Percentiles rank a stretch among this genome's conserved stretches.
Evolutionary conservation across 202 grass and related monocot species (phyloP).

Genomic region (Schoenoplectus tabernaemontani): DNA sequence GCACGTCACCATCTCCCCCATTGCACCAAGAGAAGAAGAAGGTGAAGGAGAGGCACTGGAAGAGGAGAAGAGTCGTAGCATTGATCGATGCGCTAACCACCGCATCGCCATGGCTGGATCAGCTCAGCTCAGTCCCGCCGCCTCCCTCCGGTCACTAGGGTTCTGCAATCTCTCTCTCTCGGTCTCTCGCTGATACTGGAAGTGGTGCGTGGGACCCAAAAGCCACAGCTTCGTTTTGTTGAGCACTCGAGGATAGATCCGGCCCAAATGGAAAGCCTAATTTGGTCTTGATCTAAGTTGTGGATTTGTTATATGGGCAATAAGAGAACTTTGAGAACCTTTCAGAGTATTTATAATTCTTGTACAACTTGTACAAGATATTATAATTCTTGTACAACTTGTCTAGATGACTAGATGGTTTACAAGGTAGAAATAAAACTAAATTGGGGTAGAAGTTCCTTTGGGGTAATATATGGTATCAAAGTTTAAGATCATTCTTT

Average conservation of each 20-base stretch:
- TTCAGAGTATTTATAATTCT: no score
- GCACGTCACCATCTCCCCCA: constrained; percentile 47
- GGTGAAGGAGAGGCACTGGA: constrained; percentile 15
- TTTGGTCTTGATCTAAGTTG: background rate
- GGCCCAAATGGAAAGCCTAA: background rate
- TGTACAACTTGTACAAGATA: no score
- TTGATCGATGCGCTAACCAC: constrained; percentile 32
- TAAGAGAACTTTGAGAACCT: no score
- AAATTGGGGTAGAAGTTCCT: no score
- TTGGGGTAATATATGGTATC: no score
- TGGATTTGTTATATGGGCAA: no score
- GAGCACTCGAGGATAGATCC: background rate
- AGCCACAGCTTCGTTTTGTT: background rate
- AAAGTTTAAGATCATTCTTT: no score
- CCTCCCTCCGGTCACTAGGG: constrained; percentile 24
- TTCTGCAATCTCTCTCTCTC: background rate
- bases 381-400: no score
- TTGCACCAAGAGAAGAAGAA: constrained; percentile 5
- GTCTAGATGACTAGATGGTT: no score
- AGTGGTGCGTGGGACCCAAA: background rate
- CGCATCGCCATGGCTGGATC: constrained; percentile 57
- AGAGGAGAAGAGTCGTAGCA: constrained; percentile 31
- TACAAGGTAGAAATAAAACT: no score
- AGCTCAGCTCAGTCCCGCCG: constrained; percentile 26
- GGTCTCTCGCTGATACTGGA: background rate